Evolutionary conservation across 441 rosid species (phyloP), one percentile per base, ranked within the genome.

Genomic region (Dalechampia spathulata): DNA sequence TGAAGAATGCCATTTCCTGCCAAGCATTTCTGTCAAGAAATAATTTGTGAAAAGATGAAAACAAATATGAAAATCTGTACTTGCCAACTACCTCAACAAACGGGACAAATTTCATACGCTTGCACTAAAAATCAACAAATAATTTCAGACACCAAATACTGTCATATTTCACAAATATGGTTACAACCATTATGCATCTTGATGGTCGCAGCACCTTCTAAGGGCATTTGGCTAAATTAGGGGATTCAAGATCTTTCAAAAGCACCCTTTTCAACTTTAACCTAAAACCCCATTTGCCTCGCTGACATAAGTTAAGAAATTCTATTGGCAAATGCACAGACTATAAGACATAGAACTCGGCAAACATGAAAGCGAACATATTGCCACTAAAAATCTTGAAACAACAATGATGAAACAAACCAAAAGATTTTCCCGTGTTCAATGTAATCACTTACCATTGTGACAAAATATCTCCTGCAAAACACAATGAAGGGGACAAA

Each of bases 381-480:
- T 34, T 21, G 30, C 10, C 32, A 21, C 15, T 50, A 19, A 17
- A 55, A 41, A 17, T 22, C 26, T 25, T 41, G 32, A 4, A 41
- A 37, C 19, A 37, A 19, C 14, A 30, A 40, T 13, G 28, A 50
- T 25, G 21, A 22, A 23, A 25, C n/a, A 39, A 40, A 2, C 20
- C 30, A 16, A 46, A 34, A 20, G 14, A 23, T 44, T 15, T 19
- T 15, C 46, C 23, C 9, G 17, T 23, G 37, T 15, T 12, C 8
- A 10, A 38, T 20, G 22, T 7, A 38, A 21, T 43, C 25, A 75
- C 88, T 77, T 63, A 90, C 97, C 95, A 49, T 63, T 72, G 47
- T 64, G 66, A 63, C 69, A 72, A 62, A 63, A 67, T 17, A 67
- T 62, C 43, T 64, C 78, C 97, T 89, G 81, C 80, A 68, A 25